phyloP scores from a whole-genome alignment of 2,329 filamentous ascomycete genomes.

The Apiospora pterosperma region DNA sequence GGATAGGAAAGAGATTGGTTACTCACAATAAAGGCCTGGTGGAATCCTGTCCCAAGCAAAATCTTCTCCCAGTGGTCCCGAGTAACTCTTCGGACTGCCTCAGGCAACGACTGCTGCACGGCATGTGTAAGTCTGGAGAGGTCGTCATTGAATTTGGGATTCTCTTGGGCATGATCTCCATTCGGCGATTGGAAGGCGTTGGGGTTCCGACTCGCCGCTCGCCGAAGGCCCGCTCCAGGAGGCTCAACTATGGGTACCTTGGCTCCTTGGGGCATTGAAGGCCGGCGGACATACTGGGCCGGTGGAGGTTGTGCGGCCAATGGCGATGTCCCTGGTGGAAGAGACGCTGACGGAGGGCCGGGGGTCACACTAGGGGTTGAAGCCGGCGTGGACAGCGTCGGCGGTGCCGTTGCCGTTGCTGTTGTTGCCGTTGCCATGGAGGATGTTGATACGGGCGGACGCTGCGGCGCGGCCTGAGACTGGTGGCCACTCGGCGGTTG shows the following conservation, averaged over 20 bases:
- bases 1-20: background rate
- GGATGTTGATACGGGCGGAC: background rate
- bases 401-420: background rate
- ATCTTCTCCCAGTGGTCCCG: slow-evolving; percentile 50
- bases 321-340: background rate
- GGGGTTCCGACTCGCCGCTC: slow-evolving; percentile 2
- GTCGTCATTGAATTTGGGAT: slow-evolving; percentile 37
- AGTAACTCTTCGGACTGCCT: slow-evolving; percentile 44
- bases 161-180: slow-evolving; percentile 21
- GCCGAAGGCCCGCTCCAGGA: slow-evolving; percentile 8
- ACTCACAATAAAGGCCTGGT: slow-evolving; percentile 51
- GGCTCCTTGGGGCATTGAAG: background rate
- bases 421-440: background rate
- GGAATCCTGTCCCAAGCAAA: slow-evolving; percentile 48
- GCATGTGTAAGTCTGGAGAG: slow-evolving; percentile 33
- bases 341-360: background rate
- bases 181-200: slow-evolving; percentile 33
- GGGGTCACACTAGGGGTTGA: background rate
- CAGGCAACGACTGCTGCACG: slow-evolving; percentile 37
- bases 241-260: slow-evolving; percentile 20
- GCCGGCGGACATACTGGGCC: background rate
- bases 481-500: background rate
- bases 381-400: background rate
- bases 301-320: background rate
- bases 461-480: background rate